phyloP scores from a whole-genome alignment of 345 rosid genomes.

The Eucalyptus victrix region DNA sequence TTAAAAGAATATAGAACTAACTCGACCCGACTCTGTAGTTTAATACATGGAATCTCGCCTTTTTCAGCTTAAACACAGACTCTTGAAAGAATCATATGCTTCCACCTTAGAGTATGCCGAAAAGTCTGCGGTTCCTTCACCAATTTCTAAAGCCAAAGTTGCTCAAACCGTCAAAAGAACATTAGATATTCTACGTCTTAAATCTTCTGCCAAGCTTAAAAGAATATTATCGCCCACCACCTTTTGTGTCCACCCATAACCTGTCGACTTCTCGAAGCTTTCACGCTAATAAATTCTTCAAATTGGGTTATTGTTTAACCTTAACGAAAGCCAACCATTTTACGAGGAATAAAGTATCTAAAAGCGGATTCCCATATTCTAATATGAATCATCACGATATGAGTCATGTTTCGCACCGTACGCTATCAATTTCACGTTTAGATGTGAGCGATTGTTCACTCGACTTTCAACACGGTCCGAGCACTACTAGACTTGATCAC shows the following conservation, averaged over 20 bases:
- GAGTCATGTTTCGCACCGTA: background rate
- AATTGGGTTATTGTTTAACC: background rate
- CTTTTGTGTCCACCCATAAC: background rate
- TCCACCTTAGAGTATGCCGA: background rate
- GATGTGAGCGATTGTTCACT: background rate
- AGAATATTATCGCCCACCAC: background rate
- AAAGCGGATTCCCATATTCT: background rate
- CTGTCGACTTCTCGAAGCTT: background rate
- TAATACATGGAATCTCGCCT: background rate
- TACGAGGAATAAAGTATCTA: background rate
- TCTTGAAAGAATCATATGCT: background rate
- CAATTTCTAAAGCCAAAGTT: background rate
- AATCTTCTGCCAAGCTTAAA: background rate
- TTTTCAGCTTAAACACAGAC: background rate
- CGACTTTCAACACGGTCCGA: background rate
- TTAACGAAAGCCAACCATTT: background rate
- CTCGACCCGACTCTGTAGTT: background rate
- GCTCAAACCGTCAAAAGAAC: background rate
- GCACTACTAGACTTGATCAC: background rate
- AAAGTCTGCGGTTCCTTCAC: background rate
- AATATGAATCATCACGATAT: background rate
- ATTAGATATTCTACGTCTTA: background rate
- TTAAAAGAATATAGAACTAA: background rate
- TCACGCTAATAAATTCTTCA: background rate
- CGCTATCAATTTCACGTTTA: fast-evolving